Evolutionary conservation across 306 rosid genomes (phyloP), one percentile per base, ranked within the genome.

Genomic region (Cucumis melo): DNA sequence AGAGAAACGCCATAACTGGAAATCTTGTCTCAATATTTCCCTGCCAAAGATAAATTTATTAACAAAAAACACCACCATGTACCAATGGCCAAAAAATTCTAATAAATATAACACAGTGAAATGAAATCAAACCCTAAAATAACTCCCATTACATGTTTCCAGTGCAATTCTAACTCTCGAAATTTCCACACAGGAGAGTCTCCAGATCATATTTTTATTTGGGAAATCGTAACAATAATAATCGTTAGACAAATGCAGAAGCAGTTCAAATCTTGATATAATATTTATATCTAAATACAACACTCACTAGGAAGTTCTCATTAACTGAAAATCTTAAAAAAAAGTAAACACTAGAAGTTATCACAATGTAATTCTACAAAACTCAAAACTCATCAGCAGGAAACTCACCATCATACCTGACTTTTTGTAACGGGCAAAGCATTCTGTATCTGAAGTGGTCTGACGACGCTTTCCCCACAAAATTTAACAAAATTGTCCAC

Each of bases 401-500:
- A 75, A 82, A 89, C 95, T 91, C 95, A 88, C 95, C 95, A 84
- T 87, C 95, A 76, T 89, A 94, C 97, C 96, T 90, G 93, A 89
- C 88, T 83, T 74, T 88, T 89, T 80, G 86, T 46, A 77, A 78
- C 76, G 23, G 83, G 82, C 73, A 78, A 80, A 80, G 81, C 3
- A 72, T 39, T 78, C 51, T 73, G 38, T 50, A 51, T 72, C 78
- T 83, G 80, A 59, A 59, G 50, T 64, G 86, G 71, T 20, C 53
- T 78, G 70, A 68, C 27, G 51, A 66, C 20, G 13, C 50, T 36
- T 17, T 79, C 84, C 75, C 82, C 80, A 38, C 70, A 65, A 46
- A 73, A 79, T 9, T 86, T 78, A 42, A 82, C 70, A 60, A 86
- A 53, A 78, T 81, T 89, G 58, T 83, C 85, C 51, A 60, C 81